These are phyloP conservation scores for Trapa bicornis DNA, from an alignment of 345 rosid genomes.

Conservation along the genomic window DNA sequence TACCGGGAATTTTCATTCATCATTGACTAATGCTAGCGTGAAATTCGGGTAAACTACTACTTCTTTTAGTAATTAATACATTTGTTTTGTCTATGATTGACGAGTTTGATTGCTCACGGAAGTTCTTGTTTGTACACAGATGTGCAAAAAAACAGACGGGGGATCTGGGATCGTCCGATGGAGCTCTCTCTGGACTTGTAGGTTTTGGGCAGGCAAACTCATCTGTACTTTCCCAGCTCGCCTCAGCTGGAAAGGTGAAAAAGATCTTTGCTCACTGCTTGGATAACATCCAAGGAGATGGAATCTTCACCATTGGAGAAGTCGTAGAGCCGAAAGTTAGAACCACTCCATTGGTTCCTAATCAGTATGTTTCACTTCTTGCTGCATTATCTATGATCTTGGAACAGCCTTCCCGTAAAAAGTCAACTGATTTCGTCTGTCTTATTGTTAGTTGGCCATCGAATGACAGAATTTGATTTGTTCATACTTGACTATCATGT, in stretches of 20 bases:
- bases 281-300: constrained; percentile 64
- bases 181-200: constrained; percentile 77
- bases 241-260: constrained; percentile 50
- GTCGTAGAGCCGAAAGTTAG: constrained; percentile 55
- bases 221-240: constrained; percentile 76
- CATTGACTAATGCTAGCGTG: constrained; percentile 34
- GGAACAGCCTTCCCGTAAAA: neutral
- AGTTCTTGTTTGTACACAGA: neutral
- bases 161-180: constrained; percentile 38
- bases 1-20: constrained; percentile 42
- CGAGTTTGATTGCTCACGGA: neutral
- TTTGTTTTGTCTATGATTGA: too few species aligned
- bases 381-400: neutral
- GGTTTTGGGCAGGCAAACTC: constrained; percentile 88
- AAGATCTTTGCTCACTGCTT: constrained; percentile 72
- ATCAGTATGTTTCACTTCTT: constrained; percentile 41
- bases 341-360: constrained; percentile 64
- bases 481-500: constrained; percentile 8
- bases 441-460: too few species aligned
- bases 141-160: constrained; percentile 80
- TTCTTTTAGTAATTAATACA: too few species aligned
- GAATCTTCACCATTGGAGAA: constrained; percentile 70
- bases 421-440: neutral
- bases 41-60: constrained; percentile 50
- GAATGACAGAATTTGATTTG: neutral